These are phyloP conservation scores for Stereocaulon alpinum DNA, from an alignment of 495 filamentous ascomycete genomes.

Conservation along the genomic window DNA sequence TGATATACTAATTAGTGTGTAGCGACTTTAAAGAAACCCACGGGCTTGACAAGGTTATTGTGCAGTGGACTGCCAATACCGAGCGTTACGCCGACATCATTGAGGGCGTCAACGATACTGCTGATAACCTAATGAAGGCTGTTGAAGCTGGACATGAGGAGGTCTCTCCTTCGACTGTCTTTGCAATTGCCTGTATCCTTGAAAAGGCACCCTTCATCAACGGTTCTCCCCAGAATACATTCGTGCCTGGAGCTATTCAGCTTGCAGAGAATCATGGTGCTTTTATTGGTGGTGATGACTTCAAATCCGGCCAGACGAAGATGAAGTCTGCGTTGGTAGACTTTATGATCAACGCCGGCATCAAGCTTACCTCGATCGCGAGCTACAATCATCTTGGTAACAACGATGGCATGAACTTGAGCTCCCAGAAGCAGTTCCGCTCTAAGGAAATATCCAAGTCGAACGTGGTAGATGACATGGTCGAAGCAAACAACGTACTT, in stretches of 20 bases:
- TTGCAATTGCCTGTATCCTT: conserved; percentile 86
- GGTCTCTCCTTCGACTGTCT: conserved; percentile 87
- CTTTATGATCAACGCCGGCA: conserved; percentile 96
- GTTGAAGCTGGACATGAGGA: conserved; percentile 82
- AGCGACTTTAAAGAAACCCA: conserved; percentile 86
- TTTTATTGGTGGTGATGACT: conserved; percentile 97
- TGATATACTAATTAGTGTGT: conserved; percentile 15
- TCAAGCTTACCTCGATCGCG: conserved; percentile 97
- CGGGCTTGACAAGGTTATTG: conserved; percentile 86
- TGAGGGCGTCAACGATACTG: conserved; percentile 88
- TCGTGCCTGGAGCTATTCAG: conserved; percentile 84
- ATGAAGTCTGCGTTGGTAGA: conserved; percentile 99
- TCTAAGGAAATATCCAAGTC: conserved; percentile 99
- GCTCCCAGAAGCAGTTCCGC: conserved; percentile 94
- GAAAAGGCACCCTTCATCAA: conserved; percentile 96
- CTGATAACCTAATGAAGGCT: conserved; percentile 80
- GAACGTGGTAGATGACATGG: conserved; percentile 99
- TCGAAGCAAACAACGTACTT: conserved; percentile 82
- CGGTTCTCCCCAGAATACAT: conserved; percentile 97
- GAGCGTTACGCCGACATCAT: conserved; percentile 89
- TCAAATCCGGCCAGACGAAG: conserved; percentile 99
- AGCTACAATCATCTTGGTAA: conserved; percentile 99
- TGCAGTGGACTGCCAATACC: conserved; percentile 98
- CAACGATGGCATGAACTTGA: conserved; percentile 98
- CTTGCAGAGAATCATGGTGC: conserved; percentile 79